phyloP scores from a whole-genome alignment of 768 basidiomycete species.

The Tylopilus plumbeoviolaceoides region DNA sequence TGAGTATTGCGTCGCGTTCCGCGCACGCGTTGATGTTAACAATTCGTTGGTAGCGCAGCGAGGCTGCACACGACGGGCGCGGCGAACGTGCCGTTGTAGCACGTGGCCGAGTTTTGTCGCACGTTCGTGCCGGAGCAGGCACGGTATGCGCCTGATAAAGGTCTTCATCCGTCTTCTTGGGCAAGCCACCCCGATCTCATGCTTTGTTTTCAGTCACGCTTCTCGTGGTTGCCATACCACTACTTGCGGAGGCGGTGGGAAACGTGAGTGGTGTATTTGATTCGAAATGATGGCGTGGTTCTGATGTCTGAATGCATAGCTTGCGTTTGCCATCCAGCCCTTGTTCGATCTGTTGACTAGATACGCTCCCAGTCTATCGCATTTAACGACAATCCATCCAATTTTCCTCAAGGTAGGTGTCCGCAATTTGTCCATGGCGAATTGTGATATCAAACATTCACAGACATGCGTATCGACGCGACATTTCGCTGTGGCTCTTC shows the following conservation, averaged over 20 bases:
- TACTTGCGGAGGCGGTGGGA: constrained; percentile 43
- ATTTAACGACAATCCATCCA: constrained; percentile 69
- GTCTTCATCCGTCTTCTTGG: too few relatives aligned
- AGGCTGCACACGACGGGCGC: constrained; percentile 44
- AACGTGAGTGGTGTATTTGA: too few relatives aligned
- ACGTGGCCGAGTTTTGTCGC: too few relatives aligned
- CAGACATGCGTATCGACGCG: constrained; percentile 57
- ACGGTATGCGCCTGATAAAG: too few relatives aligned
- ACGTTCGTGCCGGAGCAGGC: too few relatives aligned
- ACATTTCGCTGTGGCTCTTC: constrained; percentile 54
- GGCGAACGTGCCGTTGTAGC: too few relatives aligned
- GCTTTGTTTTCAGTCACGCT: too few relatives aligned
- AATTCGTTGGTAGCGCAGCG: constrained; percentile 45
- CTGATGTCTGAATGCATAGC: constrained; percentile 32
- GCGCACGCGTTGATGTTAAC: not conserved
- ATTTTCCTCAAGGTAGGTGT: constrained; percentile 57
- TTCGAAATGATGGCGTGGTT: not conserved
- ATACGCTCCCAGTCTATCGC: too few relatives aligned
- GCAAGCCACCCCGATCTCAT: too few relatives aligned
- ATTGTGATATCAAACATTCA: not conserved
- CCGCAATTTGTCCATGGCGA: not conserved
- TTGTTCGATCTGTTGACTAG: constrained; percentile 57
- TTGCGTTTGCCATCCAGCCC: constrained; percentile 49
- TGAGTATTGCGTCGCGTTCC: constrained; percentile 39
- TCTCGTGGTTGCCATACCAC: constrained; percentile 61